Conservation (phyloP, 1,139 yeast genomes). For the Yamadazyma diospyri region DNA sequence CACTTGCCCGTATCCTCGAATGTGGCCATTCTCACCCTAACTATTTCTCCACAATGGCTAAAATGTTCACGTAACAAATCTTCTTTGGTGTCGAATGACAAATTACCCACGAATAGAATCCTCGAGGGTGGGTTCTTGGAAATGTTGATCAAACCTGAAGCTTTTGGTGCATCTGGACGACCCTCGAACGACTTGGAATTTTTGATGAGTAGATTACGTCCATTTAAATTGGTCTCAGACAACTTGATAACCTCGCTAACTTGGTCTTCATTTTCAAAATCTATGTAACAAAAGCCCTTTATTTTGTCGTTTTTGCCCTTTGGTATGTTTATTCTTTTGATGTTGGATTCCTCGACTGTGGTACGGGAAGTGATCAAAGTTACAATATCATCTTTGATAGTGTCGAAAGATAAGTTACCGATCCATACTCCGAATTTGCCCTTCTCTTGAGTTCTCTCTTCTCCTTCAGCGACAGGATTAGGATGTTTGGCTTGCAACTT, state of each 20-base stretch:
- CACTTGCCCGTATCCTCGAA: conserved; percentile 95
- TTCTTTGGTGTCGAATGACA: conserved; percentile 89
- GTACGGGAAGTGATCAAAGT: conserved; percentile 66
- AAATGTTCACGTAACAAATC: conserved; percentile 76
- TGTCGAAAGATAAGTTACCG: conserved; percentile 86
- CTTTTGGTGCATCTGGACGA: conserved; percentile 63
- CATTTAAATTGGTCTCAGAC: conserved; percentile 71
- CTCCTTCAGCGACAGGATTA: conserved; percentile 36
- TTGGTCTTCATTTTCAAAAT: conserved; percentile 63
- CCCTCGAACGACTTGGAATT: conserved; percentile 82
- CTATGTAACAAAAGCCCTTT: conserved; percentile 91
- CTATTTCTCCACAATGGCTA: conserved; percentile 75
- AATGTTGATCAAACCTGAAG: conserved; percentile 19
- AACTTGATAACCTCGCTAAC: conserved; percentile 62
- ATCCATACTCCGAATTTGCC: conserved; percentile 81
- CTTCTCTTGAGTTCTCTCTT: conserved; percentile 21
- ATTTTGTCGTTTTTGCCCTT: conserved; percentile 52
- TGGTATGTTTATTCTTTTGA: conserved; percentile 65
- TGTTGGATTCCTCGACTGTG: conserved; percentile 44
- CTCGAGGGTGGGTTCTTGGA: conserved; percentile 84
- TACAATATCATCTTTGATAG: conserved; percentile 69
- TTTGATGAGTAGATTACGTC: conserved; percentile 83
- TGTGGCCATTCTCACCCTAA: conserved; percentile 88
- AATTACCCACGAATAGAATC: conserved; percentile 86
- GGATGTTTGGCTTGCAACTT: conserved; percentile 52